Evolutionary conservation across 768 basidiomycete genomes (phyloP), one percentile per base, ranked within the genome.

Genomic region (Suillus ampliporus): DNA sequence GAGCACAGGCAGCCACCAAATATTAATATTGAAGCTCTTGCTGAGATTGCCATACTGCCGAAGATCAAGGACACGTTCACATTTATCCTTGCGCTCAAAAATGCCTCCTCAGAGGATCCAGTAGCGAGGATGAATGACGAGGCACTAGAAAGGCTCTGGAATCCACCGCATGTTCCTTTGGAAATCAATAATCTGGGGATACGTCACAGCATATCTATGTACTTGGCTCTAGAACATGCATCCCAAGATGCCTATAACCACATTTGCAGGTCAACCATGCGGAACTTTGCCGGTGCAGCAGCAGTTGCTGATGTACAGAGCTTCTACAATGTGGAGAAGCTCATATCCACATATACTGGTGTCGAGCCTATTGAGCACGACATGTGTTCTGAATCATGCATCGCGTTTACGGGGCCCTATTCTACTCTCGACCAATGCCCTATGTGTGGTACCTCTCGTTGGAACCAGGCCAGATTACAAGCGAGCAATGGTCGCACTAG

Each of bases 381-480:
- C 60, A 67, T 67, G 65, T 61, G 61, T 28, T 23, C 52, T 7
- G 35, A 68, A 11, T 58, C 66, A 15, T 71, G 68, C 53, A 15
- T 63, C 4, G 64, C 47, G 7, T 71, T 65, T 38, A 69, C 69
- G 9, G 67, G 69, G 15, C 69, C 64, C 7, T 66, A 60, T 26
- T 38, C 54, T 57, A 31, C 15, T 4, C 62, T 71, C 0, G 66
- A 76, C 1, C 13, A 19, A 2, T 83, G 82, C 62, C 63, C 68
- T 0, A 28, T 54, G 4, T 82, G 81, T 58, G 61, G 58, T 1
- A 70, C 78, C 60, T 64, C 74, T 3, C 68, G 71, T 1, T 79
- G 73, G 58, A 67, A 73, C 61, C 17, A 50, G n/a, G 21, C 48
- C 1, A 31, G 35, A 19, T 43, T 41, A 48, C 7, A 14, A n/a